phyloP scores from a whole-genome alignment of 148 eudicot species.

The Oxyria digyna region DNA sequence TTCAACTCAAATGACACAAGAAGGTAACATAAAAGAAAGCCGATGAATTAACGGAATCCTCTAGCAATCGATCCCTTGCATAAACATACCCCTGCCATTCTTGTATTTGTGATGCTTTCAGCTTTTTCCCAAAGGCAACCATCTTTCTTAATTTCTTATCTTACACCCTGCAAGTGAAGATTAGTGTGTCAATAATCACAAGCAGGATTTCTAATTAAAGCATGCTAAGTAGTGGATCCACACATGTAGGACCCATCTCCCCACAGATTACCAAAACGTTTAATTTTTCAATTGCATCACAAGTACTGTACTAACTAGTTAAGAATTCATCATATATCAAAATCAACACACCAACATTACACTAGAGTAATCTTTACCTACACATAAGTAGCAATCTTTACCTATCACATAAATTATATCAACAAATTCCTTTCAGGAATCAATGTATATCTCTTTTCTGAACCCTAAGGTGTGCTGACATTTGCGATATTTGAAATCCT shows the following conservation, averaged over 20 bases:
- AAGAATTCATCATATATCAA: neutral
- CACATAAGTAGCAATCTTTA: neutral
- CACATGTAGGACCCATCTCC: neutral
- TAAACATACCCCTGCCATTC: conserved; percentile 44
- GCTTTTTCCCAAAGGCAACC: conserved; percentile 51
- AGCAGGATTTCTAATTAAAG: neutral
- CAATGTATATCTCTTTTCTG: neutral
- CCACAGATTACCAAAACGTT: neutral
- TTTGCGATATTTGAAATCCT: neutral
- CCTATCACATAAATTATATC: neutral
- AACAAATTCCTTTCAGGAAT: neutral
- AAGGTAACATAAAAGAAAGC: neutral
- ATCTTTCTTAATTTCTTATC: conserved; percentile 16
- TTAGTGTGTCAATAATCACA: neutral
- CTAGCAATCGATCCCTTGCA: neutral
- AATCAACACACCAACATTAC: neutral
- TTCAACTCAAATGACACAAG: neutral
- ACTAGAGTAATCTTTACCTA: neutral
- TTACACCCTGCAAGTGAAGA: neutral
- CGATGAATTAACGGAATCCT: neutral
- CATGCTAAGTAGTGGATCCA: neutral
- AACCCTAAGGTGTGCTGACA: neutral
- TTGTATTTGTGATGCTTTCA: conserved; percentile 29
- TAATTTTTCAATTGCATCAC: neutral
- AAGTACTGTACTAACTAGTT: no score